phyloP scores from a whole-genome alignment of 805 yeast genomes.

The Debaryomyces prosopidis region DNA sequence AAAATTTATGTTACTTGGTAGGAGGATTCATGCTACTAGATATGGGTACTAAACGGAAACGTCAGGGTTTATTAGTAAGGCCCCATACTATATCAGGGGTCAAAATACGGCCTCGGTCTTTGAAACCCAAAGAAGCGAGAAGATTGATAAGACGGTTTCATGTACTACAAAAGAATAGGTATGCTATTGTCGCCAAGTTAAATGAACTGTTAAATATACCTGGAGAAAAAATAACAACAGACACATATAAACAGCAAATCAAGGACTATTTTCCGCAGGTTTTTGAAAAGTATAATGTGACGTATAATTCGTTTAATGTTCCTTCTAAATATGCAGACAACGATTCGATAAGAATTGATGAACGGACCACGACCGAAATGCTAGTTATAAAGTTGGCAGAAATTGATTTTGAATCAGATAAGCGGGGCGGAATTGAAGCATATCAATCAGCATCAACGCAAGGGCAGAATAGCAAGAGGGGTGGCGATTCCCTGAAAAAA shows the following conservation, averaged over 20 bases:
- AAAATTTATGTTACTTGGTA: too few relatives aligned
- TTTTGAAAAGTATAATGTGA: slow-evolving; percentile 2
- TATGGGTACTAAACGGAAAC: slow-evolving; percentile 14
- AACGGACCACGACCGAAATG: neutral
- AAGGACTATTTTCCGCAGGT: slow-evolving; percentile 2
- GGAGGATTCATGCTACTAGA: too few relatives aligned
- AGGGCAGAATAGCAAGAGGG: slow-evolving; percentile 77
- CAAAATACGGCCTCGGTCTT: slow-evolving; percentile 36
- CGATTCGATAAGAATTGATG: slow-evolving; percentile 20
- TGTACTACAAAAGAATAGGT: slow-evolving; percentile 59
- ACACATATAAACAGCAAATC: slow-evolving; percentile 16
- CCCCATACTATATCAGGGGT: slow-evolving; percentile 33
- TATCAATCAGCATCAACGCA: slow-evolving; percentile 85
- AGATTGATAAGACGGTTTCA: slow-evolving; percentile 79
- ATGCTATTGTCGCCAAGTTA: slow-evolving; percentile 37
- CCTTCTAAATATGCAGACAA: slow-evolving; percentile 7
- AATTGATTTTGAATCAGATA: slow-evolving; percentile 61
- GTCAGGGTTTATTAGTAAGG: slow-evolving; percentile 27
- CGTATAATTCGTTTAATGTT: slow-evolving; percentile 4
- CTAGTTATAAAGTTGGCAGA: slow-evolving; percentile 42
- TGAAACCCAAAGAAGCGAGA: slow-evolving; percentile 72
- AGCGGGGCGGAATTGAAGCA: slow-evolving; percentile 72
- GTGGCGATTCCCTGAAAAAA: slow-evolving; percentile 89
- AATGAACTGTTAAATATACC: slow-evolving; percentile 6
- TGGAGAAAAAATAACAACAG: slow-evolving; percentile 18